Percentiles rank a stretch among this genome's conserved stretches.
Evolutionary conservation across 441 rosid genomes (phyloP).

Genomic region (Melastoma candidum): DNA sequence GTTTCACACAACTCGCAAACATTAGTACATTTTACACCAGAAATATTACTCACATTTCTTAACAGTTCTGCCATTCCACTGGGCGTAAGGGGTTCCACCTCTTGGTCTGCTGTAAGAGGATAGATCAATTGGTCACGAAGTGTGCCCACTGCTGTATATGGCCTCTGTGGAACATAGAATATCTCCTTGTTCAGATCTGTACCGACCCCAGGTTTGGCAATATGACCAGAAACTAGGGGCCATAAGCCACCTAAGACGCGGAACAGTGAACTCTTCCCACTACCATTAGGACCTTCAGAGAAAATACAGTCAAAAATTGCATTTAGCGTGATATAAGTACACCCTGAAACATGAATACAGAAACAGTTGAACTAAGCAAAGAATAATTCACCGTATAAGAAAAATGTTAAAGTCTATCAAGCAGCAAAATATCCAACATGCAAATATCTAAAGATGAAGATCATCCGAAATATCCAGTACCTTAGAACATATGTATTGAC

Average conservation of each 20-base stretch:
- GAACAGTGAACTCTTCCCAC: conserved; percentile 99
- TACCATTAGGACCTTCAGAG: conserved; percentile 94
- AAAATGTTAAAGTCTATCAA: no score
- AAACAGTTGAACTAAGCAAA: no score
- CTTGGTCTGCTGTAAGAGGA: conserved; percentile 81
- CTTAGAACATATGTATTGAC: neutral
- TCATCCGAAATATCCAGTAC: no score
- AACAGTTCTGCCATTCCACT: conserved; percentile 87
- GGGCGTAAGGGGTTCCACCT: conserved; percentile 57
- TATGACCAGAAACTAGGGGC: conserved; percentile 95
- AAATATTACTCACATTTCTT: conserved; percentile 31
- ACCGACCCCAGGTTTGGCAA: conserved; percentile 97
- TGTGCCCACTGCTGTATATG: conserved; percentile 97
- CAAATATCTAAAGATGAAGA: no score
- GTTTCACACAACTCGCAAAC: neutral
- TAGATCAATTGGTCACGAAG: conserved; percentile 96
- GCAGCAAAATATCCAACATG: no score
- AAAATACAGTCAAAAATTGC: conserved; percentile 13
- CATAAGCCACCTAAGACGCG: conserved; percentile 99
- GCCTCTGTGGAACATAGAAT: conserved; percentile 97
- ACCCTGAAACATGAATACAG: neutral
- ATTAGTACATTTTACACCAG: neutral
- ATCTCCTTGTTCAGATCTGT: conserved; percentile 99
- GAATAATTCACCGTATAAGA: no score
- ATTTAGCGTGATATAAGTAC: conserved; percentile 3